phyloP scores from a whole-genome alignment of 208 protist genomes.

The Acanthamoeba culbertsoni region DNA sequence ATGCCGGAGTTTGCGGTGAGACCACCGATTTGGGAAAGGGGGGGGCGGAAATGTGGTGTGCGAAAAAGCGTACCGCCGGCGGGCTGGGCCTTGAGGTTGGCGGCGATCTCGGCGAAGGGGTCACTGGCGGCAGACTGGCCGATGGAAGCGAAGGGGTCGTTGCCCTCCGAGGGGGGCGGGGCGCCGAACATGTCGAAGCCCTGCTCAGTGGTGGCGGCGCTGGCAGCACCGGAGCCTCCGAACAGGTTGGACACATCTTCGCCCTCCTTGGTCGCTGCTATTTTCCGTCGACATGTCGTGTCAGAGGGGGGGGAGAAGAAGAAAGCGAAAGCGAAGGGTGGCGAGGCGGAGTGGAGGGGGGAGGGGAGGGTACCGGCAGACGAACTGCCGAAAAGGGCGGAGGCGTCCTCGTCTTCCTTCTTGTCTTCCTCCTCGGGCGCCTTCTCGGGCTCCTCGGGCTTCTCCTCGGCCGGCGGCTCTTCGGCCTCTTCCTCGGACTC shows the following conservation, averaged over 20 bases:
- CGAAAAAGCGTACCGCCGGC: not conserved
- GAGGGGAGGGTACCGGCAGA: not conserved
- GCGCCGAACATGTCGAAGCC: constrained; percentile 27
- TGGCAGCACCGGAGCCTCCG: not conserved
- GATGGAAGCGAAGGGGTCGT: not conserved
- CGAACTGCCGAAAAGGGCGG: not conserved
- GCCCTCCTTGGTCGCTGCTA: not conserved
- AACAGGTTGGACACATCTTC: constrained; percentile 11
- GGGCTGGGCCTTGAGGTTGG: not conserved
- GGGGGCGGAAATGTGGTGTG: too few relatives aligned
- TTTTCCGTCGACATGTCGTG: not conserved
- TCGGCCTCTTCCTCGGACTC: not conserved
- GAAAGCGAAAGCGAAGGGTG: not conserved
- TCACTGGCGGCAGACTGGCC: not conserved
- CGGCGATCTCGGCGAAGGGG: constrained; percentile 27
- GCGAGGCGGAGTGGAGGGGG: not conserved
- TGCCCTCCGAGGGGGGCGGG: not conserved
- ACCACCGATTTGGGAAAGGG: too few relatives aligned
- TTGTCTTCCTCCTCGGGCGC: not conserved
- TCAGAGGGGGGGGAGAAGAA: not conserved
- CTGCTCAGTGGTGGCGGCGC: not conserved
- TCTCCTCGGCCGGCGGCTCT: not conserved
- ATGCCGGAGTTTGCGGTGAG: not conserved
- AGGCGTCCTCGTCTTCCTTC: not conserved
- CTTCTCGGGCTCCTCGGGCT: not conserved